Percentiles rank a stretch among this genome's conserved stretches.
phyloP scores from a whole-genome alignment of 2,329 filamentous ascomycete genomes.

The Penicillium sp. region DNA sequence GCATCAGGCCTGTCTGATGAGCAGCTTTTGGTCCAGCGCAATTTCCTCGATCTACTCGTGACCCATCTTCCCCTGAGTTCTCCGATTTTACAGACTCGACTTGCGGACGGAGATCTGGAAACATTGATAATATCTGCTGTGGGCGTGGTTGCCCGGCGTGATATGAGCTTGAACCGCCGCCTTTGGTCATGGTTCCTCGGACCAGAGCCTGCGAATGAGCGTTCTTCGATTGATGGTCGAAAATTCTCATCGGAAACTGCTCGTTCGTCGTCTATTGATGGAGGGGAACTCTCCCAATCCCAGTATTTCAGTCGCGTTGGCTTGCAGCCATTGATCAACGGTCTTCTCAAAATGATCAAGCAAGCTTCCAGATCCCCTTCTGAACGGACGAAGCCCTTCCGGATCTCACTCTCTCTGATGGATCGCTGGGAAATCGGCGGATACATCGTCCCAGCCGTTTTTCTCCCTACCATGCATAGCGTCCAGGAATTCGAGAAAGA shows the following conservation, averaged over 20 bases:
- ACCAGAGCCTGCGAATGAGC: slow-evolving; percentile 56
- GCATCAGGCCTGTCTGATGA: slow-evolving; percentile 83
- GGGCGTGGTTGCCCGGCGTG: slow-evolving; percentile 82
- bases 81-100: slow-evolving; percentile 70
- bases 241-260: slow-evolving; percentile 28
- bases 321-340: slow-evolving; percentile 68
- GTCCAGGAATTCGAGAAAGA: slow-evolving; percentile 70
- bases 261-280: slow-evolving; percentile 28
- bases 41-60: slow-evolving; percentile 88
- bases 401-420: slow-evolving; percentile 93
- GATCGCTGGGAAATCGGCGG: slow-evolving; percentile 97
- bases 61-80: slow-evolving; percentile 85
- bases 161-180: slow-evolving; percentile 94
- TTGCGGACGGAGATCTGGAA: slow-evolving; percentile 73
- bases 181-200: slow-evolving; percentile 97
- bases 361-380: slow-evolving; percentile 53
- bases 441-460: slow-evolving; percentile 81
- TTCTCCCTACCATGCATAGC: slow-evolving; percentile 79
- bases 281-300: slow-evolving; percentile 58
- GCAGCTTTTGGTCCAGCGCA: slow-evolving; percentile 87
- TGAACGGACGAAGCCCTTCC: slow-evolving; percentile 79
- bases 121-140: slow-evolving; percentile 77
- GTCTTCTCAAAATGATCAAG: slow-evolving; percentile 74
- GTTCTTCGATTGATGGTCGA: slow-evolving; percentile 29
- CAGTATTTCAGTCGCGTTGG: slow-evolving; percentile 83